Percentiles rank a stretch among this genome's conserved stretches.
Evolutionary conservation across 345 rosid species (phyloP).

Genomic region (Fremontodendron californicum): DNA sequence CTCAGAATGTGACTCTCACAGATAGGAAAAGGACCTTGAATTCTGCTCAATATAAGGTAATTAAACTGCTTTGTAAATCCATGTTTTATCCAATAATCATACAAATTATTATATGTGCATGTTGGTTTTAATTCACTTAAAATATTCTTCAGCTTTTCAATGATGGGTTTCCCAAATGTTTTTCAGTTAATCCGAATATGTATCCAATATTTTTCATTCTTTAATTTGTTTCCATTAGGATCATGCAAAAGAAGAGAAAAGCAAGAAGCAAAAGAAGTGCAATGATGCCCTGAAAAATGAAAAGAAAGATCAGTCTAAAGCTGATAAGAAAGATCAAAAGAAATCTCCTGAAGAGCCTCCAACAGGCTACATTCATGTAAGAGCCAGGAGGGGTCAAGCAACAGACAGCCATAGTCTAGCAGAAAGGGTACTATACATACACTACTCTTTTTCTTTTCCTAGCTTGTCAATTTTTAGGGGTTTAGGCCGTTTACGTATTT

Average conservation of each 20-base stretch:
- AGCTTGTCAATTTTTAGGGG: too few species aligned
- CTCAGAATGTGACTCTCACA: constrained; percentile 27
- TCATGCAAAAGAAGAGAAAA: constrained; percentile 34
- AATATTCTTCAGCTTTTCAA: not conserved
- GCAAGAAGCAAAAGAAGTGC: constrained; percentile 48
- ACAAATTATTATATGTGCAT: not conserved
- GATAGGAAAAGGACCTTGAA: constrained; percentile 30
- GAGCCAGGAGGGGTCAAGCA: constrained; percentile 87
- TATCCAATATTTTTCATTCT: not conserved
- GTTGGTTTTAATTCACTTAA: not conserved
- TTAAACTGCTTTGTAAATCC: not conserved
- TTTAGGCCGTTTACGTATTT: too few species aligned
- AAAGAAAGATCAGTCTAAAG: constrained; percentile 22
- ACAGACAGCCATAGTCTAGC: constrained; percentile 76
- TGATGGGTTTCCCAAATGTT: not conserved
- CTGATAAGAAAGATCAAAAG: constrained; percentile 32
- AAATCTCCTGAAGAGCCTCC: constrained; percentile 39
- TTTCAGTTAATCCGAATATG: not conserved
- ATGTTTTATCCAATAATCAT: not conserved
- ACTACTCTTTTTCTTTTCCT: not conserved
- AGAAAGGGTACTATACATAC: constrained; percentile 54
- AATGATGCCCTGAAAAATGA: constrained; percentile 22
- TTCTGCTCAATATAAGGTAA: constrained; percentile 44
- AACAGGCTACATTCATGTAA: constrained; percentile 67
- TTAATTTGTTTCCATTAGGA: constrained; percentile 29